Evolutionary conservation across 768 basidiomycete genomes (phyloP).

Genomic region (Tricholoma sp.): DNA sequence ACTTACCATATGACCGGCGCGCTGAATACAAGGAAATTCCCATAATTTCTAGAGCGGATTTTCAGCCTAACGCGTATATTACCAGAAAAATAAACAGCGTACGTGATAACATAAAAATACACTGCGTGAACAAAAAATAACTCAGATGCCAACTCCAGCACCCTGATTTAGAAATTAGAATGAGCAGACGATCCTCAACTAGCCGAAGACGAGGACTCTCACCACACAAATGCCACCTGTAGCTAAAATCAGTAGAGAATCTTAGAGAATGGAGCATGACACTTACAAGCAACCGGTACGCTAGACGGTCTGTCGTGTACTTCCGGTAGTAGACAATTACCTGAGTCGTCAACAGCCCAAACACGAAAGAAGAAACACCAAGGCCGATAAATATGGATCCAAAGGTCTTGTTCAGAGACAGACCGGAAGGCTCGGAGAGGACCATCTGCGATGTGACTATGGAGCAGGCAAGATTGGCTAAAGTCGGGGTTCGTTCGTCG

Average conservation of each 20-base stretch:
- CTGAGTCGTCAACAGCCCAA: slow-evolving; percentile 35
- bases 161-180: slow-evolving; percentile 21
- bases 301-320: slow-evolving; percentile 28
- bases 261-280: background rate
- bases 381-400: slow-evolving; percentile 37
- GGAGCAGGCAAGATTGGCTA: no score
- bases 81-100: slow-evolving; percentile 15
- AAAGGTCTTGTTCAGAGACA: slow-evolving; percentile 27
- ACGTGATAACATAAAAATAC: slow-evolving; percentile 55
- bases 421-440: no score
- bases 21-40: slow-evolving; percentile 19
- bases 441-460: no score
- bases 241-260: background rate
- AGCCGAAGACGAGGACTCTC: background rate
- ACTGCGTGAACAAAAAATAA: slow-evolving; percentile 44
- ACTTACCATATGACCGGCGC: slow-evolving; percentile 33
- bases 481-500: no score
- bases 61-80: background rate
- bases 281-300: slow-evolving; percentile 30
- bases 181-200: background rate
- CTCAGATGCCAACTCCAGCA: slow-evolving; percentile 44
- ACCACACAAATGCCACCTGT: slow-evolving; percentile 29
- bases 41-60: slow-evolving; percentile 28
- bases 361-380: slow-evolving; percentile 33
- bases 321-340: slow-evolving; percentile 31